phyloP scores from a whole-genome alignment of 1,284 basidiomycete species.

The Trametes sp. region DNA sequence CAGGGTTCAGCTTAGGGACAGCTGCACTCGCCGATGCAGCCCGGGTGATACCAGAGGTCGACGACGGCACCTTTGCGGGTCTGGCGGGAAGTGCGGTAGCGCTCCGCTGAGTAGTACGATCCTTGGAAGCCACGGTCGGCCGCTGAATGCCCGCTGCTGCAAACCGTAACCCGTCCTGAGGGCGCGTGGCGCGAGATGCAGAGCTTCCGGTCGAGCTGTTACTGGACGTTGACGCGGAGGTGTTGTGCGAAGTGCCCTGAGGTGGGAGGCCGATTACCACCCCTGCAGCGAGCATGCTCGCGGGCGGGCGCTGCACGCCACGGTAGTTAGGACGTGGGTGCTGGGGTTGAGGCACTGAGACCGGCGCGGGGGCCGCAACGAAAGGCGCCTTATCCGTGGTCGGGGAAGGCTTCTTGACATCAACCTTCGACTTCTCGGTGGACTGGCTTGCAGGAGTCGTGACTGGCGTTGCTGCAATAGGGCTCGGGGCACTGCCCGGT shows the following conservation, averaged over 20 bases:
- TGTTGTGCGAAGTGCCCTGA: slow-evolving; percentile 15
- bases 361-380: background rate
- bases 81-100: background rate
- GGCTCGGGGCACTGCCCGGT: background rate
- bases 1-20: slow-evolving; percentile 6
- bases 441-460: background rate
- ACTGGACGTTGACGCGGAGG: slow-evolving; percentile 24
- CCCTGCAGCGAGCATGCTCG: slow-evolving; percentile 23
- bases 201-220: slow-evolving; percentile 28
- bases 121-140: slow-evolving; percentile 27
- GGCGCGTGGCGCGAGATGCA: slow-evolving; percentile 6
- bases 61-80: slow-evolving; percentile 2
- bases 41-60: slow-evolving; percentile 8
- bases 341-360: slow-evolving; percentile 14
- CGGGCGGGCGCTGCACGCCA: slow-evolving; percentile 31
- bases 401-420: slow-evolving; percentile 16
- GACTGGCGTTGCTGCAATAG: background rate
- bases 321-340: slow-evolving; percentile 21
- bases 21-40: slow-evolving; percentile 12
- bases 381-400: background rate
- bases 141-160: slow-evolving; percentile 33
- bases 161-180: slow-evolving; percentile 15
- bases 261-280: slow-evolving; percentile 28
- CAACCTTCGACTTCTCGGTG: slow-evolving; percentile 3
- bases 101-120: slow-evolving; percentile 14